Evolutionary conservation across 805 yeast species (phyloP), one percentile per base, ranked within the genome.

Genomic region (Saturnispora dispora): DNA sequence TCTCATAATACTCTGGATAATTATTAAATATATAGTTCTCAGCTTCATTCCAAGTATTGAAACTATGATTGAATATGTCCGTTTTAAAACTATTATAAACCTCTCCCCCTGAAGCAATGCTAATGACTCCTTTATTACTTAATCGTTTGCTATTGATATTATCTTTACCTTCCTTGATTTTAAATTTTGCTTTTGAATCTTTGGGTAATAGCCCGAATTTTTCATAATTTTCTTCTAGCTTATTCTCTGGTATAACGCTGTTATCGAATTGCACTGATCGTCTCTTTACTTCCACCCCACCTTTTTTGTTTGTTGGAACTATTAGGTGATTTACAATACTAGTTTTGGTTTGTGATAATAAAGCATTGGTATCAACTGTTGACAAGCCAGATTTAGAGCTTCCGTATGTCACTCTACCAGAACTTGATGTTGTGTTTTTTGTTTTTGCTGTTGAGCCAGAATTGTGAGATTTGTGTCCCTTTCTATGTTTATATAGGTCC

Each of bases 21-120:
- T 50, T 37, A 2, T 43, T n/a, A 7, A 32, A n/a, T 18, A 65
- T 36, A 44, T 52, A 58, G 1, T 28, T 30, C 28, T 53, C 55
- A 42, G 58, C 40, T 5, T 52, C 53, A 3, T 35, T 18, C 60
- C 65, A 65, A 17, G 46, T 46, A 0, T 23, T 37, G 35, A 56
- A 57, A 6, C 53, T 43, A 7, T 48, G 20, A 1, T 42, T 39
- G 37, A 61, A 64, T 1, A 65, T 40, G 7, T 56, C 49, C 2
- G 44, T 45, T 41, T 57, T 60, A 10, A 60, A 45, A 4, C 50
- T 48, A 20, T 48, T 53, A 49, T 61, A 64, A 3, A 58, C 50
- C 33, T 62, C 68, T 2, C 60, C 51, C 15, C 58, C 60, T 3
- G 67, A 58, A n/a, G 54, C 66, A 32, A 65, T 49, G 46, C 66